Percentiles rank a stretch among this genome's conserved stretches.
phyloP scores from a whole-genome alignment of 441 rosid species.

The Erysimum pusillum region DNA sequence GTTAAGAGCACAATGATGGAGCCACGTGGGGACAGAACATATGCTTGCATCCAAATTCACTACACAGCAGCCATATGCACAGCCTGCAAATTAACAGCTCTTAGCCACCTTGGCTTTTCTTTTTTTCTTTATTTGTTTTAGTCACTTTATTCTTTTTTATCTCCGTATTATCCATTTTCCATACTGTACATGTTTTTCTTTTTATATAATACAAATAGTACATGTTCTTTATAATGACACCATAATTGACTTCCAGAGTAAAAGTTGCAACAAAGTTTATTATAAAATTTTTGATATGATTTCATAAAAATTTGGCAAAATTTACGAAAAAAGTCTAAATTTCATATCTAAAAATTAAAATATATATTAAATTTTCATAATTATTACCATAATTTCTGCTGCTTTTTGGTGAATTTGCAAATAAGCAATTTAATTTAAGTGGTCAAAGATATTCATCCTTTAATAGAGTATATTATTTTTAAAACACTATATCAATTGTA shows the following conservation, averaged over 20 bases:
- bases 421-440: too few relatives aligned
- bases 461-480: too few relatives aligned
- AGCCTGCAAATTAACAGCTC: conserved; percentile 23
- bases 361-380: too few relatives aligned
- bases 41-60: conserved; percentile 24
- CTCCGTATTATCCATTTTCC: conserved; percentile 12
- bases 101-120: conserved; percentile 30
- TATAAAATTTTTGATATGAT: not conserved
- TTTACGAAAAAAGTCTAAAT: not conserved
- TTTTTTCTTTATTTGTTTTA: not conserved
- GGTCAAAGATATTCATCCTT: too few relatives aligned
- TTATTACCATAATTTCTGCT: too few relatives aligned
- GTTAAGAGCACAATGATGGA: conserved; percentile 28
- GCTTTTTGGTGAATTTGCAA: too few relatives aligned
- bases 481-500: too few relatives aligned
- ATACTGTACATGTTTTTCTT: not conserved
- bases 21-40: conserved; percentile 42
- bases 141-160: conserved; percentile 18
- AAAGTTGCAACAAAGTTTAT: not conserved
- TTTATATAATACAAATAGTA: not conserved
- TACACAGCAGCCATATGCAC: conserved; percentile 34
- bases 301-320: not conserved
- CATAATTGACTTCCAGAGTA: not conserved
- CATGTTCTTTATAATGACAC: not conserved
- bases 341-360: not conserved